Conservation (phyloP, 2,329 filamentous ascomycete genomes). For the Setomelanomma holmii region DNA sequence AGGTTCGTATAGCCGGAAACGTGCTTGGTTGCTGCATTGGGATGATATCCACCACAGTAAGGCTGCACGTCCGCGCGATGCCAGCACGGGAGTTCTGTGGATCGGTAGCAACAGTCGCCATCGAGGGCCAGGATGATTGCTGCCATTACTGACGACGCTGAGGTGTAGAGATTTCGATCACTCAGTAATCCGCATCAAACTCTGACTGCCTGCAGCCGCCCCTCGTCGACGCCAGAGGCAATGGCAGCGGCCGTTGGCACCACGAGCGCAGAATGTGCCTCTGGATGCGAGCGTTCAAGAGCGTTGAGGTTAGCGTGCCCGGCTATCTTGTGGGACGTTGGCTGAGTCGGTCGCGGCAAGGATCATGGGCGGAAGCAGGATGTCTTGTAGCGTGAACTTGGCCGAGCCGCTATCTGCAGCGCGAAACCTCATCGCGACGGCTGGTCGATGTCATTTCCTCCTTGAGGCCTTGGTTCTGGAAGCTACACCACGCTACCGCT, state of each 20-base stretch:
- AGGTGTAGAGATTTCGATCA: background rate
- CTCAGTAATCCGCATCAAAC: background rate
- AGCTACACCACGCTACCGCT: background rate
- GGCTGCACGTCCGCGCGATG: background rate
- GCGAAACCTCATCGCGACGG: background rate
- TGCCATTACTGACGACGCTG: background rate
- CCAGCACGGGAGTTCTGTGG: background rate
- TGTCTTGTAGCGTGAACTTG: background rate
- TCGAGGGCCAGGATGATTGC: background rate
- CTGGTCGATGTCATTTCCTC: constrained; percentile 14
- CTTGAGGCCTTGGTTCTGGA: background rate
- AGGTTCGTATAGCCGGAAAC: background rate
- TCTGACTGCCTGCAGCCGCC: background rate
- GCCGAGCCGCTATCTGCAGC: background rate
- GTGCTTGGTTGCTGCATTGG: constrained; percentile 3
- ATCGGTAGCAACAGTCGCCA: background rate
- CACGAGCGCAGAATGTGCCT: background rate
- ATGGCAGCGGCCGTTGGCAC: constrained; percentile 1
- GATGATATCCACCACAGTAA: background rate
- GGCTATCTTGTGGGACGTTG: background rate
- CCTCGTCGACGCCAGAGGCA: background rate
- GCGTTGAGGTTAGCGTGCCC: background rate
- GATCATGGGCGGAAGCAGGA: constrained; percentile 3
- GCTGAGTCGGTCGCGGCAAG: background rate
- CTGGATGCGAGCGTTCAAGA: background rate